Conservation (phyloP, 1,284 basidiomycete genomes). For the Puccinia coronata region DNA sequence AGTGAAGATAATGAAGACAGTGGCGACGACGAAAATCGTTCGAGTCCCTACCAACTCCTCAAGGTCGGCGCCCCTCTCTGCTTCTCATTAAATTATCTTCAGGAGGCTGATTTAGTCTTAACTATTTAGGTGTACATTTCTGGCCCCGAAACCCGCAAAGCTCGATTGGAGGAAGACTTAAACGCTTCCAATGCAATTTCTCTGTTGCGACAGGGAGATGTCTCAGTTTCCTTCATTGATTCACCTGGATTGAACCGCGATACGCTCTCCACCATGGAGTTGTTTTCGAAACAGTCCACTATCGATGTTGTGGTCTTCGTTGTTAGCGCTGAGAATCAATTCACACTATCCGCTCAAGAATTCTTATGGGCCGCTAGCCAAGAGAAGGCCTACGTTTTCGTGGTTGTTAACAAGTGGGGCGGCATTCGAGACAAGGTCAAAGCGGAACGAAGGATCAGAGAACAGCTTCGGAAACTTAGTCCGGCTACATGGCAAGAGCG, state of each 20-base stretch:
- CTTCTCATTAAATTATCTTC: background rate
- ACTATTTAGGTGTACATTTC: conserved; percentile 35
- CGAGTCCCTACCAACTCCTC: conserved; percentile 44
- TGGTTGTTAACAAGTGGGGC: conserved; percentile 98
- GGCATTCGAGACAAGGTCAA: conserved; percentile 94
- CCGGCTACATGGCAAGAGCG: conserved; percentile 89
- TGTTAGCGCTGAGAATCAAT: conserved; percentile 97
- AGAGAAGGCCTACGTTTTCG: conserved; percentile 97
- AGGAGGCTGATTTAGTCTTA: background rate
- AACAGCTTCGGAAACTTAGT: conserved; percentile 90
- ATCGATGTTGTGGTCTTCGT: conserved; percentile 99
- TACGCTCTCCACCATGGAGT: conserved; percentile 88
- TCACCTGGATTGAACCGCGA: conserved; percentile 97
- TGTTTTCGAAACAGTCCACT: conserved; percentile 95
- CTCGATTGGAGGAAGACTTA: conserved; percentile 21
- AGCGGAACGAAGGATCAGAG: conserved; percentile 82
- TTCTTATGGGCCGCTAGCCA: conserved; percentile 90
- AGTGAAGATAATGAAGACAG: conserved; percentile 68
- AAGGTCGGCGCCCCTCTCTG: background rate
- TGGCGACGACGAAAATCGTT: conserved; percentile 50
- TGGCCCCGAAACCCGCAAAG: conserved; percentile 15
- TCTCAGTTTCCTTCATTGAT: conserved; percentile 97
- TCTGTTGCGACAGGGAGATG: conserved; percentile 90
- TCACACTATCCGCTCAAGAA: conserved; percentile 92
- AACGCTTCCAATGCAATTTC: conserved; percentile 65